phyloP scores from a whole-genome alignment of 2,329 filamentous ascomycete species.

The Beauveria bassiana region DNA sequence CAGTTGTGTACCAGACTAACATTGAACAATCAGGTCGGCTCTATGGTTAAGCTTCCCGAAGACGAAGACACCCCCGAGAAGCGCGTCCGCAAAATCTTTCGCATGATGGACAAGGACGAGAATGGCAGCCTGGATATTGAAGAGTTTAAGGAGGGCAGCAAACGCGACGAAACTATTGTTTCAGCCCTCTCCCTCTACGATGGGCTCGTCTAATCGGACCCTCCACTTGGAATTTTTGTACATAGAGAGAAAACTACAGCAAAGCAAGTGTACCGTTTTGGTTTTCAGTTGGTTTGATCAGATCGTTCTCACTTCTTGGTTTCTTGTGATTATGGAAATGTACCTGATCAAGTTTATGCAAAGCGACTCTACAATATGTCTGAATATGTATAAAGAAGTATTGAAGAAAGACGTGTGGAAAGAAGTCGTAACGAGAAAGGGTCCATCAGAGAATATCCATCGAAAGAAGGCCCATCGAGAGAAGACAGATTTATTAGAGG shows the following conservation, averaged over 20 bases:
- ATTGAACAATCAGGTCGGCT: slow-evolving; percentile 62
- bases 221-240: not conserved
- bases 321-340: not conserved
- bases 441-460: no score
- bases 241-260: slow-evolving; percentile 5
- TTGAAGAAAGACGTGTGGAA: no score
- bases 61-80: slow-evolving; percentile 99
- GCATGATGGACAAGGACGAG: slow-evolving; percentile 99
- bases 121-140: slow-evolving; percentile 95
- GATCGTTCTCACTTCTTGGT: not conserved
- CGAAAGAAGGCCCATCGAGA: no score
- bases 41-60: slow-evolving; percentile 97
- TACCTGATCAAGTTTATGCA: not conserved
- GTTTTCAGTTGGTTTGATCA: not conserved
- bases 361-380: no score
- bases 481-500: no score
- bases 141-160: slow-evolving; percentile 98
- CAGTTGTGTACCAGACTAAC: not conserved
- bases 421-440: no score
- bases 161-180: slow-evolving; percentile 97
- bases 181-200: slow-evolving; percentile 95
- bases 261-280: slow-evolving; percentile 6
- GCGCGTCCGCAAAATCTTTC: slow-evolving; percentile 94
- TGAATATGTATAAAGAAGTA: no score
- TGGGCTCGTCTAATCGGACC: slow-evolving; percentile 63